A percentile compares a stretch with the other conserved stretches of the same genome.
Evolutionary conservation across 192 early-diverging fungal genomes (phyloP).

Genomic region (Coemansia sp.): DNA sequence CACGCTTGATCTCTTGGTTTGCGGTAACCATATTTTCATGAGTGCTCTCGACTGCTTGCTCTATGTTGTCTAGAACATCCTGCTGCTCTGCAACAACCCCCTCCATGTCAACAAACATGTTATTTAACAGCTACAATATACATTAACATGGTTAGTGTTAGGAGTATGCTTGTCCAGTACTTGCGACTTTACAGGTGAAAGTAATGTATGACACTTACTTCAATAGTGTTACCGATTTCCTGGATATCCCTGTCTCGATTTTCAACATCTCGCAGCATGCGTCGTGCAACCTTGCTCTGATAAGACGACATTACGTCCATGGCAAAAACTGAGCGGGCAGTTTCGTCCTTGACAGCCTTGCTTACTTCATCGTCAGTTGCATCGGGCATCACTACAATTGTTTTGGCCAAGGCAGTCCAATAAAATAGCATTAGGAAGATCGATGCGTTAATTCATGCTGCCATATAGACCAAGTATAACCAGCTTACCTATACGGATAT

Average conservation of each 20-base stretch:
- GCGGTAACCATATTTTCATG: constrained; percentile 29
- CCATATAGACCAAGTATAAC: too few species aligned
- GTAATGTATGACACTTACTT: constrained; percentile 21
- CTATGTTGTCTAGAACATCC: constrained; percentile 50
- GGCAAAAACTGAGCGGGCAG: constrained; percentile 44
- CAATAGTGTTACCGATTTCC: constrained; percentile 41
- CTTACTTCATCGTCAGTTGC: constrained; percentile 50
- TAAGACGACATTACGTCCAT: constrained; percentile 55
- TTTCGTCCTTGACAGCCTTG: constrained; percentile 37
- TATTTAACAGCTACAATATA: constrained; percentile 36
- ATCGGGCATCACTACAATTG: constrained; percentile 36
- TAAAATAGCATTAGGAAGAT: too few species aligned
- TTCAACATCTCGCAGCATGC: constrained; percentile 50
- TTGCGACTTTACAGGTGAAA: too few species aligned
- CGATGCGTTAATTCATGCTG: too few species aligned
- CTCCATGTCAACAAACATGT: constrained; percentile 49
- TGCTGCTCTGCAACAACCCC: constrained; percentile 44
- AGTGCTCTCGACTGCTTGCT: constrained; percentile 44
- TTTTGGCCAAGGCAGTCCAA: background rate
- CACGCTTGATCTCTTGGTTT: constrained; percentile 24
- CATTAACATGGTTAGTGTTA: background rate
- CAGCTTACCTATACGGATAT: constrained; percentile 51
- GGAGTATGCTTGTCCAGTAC: background rate
- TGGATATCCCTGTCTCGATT: constrained; percentile 47
- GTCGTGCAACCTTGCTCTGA: constrained; percentile 38